Conservation (phyloP, 164 flowering plant species). For the Macadamia integrifolia region DNA sequence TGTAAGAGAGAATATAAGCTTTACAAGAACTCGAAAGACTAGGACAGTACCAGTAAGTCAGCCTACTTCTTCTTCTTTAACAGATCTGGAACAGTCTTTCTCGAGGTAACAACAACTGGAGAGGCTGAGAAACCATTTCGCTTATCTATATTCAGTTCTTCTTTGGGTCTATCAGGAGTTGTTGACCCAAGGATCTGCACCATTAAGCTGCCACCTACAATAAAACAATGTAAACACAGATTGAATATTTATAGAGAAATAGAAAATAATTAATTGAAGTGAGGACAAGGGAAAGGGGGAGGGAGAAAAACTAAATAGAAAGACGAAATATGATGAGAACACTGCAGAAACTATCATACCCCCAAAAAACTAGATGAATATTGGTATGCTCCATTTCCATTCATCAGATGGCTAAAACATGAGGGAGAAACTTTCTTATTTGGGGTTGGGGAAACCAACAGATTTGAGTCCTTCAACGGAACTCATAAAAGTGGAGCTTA, state of each 20-base stretch:
- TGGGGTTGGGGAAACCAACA: too few relatives aligned
- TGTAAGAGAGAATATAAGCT: background rate
- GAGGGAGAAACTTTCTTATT: background rate
- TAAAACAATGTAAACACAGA: constrained; percentile 1
- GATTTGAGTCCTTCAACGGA: too few relatives aligned
- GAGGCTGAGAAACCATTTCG: constrained; percentile 13
- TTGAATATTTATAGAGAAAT: background rate
- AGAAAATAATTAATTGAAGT: too few relatives aligned
- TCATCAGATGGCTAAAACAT: background rate
- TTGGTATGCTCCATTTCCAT: background rate
- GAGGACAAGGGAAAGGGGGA: too few relatives aligned
- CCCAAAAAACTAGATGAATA: background rate
- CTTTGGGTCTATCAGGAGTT: constrained; percentile 17
- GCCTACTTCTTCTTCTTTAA: constrained; percentile 17
- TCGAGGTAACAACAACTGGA: constrained; percentile 18
- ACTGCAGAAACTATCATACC: background rate
- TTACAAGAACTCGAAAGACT: background rate
- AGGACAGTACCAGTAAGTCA: background rate
- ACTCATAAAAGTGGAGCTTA: too few relatives aligned
- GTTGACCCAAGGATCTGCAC: constrained; percentile 61
- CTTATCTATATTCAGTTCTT: constrained; percentile 25
- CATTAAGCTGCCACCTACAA: constrained; percentile 65
- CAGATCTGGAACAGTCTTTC: constrained; percentile 17
- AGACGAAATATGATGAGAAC: background rate
- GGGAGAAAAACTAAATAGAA: background rate